Conservation (phyloP, 805 yeast genomes). For the Starmerella sp. region DNA sequence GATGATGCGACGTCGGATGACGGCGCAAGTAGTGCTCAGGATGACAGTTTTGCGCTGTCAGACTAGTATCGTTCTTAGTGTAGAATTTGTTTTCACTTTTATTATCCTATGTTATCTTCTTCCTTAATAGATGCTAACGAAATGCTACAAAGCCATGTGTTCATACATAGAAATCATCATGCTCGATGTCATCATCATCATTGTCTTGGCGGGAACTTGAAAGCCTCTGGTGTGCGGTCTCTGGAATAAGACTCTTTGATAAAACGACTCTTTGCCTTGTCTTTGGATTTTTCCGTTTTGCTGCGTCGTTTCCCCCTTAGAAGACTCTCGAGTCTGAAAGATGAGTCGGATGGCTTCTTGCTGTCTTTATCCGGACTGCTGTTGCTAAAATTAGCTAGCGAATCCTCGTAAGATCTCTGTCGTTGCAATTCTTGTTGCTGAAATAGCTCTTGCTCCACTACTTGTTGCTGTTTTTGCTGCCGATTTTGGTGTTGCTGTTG, state of each 20-base stretch:
- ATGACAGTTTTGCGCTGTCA: constrained; percentile 1
- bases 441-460: background rate
- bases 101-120: too few relatives aligned
- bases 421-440: background rate
- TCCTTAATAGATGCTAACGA: background rate
- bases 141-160: background rate
- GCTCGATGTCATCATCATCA: background rate
- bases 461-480: background rate
- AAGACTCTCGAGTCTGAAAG: constrained; percentile 30
- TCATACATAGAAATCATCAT: background rate
- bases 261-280: background rate
- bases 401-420: background rate
- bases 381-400: background rate
- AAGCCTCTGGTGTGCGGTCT: constrained; percentile 4
- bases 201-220: constrained; percentile 21
- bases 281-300: constrained; percentile 14
- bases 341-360: constrained; percentile 21
- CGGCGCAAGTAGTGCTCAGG: background rate
- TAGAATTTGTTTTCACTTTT: too few relatives aligned
- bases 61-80: background rate
- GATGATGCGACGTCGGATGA: background rate
- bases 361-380: background rate
- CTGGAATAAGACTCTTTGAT: background rate
- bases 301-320: constrained; percentile 25
- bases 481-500: background rate